Percentiles rank a stretch among this genome's conserved stretches.
Evolutionary conservation across 2,329 filamentous ascomycete genomes (phyloP).

Genomic region (Venturia asperata): DNA sequence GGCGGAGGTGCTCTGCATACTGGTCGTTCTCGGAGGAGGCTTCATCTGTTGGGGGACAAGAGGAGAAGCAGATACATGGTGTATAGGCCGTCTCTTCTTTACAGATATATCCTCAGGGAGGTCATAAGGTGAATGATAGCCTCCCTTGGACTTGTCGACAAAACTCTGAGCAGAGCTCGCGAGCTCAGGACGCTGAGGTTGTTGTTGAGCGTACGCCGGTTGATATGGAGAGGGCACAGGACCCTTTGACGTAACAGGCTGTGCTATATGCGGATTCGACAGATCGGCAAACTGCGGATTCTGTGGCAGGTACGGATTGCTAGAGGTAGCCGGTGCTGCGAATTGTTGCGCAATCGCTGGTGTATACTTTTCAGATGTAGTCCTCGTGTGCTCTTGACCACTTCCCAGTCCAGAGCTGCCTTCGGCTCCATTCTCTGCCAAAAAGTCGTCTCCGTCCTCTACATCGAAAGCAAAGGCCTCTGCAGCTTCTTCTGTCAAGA

Average conservation of each 20-base stretch:
- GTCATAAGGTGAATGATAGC: constrained; percentile 92
- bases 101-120: constrained; percentile 82
- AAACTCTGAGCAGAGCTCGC: constrained; percentile 61
- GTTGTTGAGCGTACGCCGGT: constrained; percentile 17
- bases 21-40: constrained; percentile 56
- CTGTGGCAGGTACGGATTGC: constrained; percentile 45
- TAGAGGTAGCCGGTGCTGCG: constrained; percentile 20
- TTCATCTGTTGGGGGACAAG: constrained; percentile 35
- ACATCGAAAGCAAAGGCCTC: constrained; percentile 53
- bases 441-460: constrained; percentile 78
- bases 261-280: constrained; percentile 31
- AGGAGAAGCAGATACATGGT: constrained; percentile 38
- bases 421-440: constrained; percentile 53
- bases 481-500: constrained; percentile 48
- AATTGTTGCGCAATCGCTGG: constrained; percentile 28
- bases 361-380: constrained; percentile 31
- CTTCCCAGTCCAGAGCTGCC: constrained; percentile 19
- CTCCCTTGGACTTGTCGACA: constrained; percentile 79
- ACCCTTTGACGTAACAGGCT: background rate
- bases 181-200: constrained; percentile 20
- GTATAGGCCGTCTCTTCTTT: constrained; percentile 50
- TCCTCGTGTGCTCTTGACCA: constrained; percentile 17
- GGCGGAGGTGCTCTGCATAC: constrained; percentile 35
- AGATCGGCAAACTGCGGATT: constrained; percentile 44
- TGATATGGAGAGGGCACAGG: constrained; percentile 17